Evolutionary conservation across 306 rosid genomes (phyloP).

Genomic region (Canavalia ensiformis): DNA sequence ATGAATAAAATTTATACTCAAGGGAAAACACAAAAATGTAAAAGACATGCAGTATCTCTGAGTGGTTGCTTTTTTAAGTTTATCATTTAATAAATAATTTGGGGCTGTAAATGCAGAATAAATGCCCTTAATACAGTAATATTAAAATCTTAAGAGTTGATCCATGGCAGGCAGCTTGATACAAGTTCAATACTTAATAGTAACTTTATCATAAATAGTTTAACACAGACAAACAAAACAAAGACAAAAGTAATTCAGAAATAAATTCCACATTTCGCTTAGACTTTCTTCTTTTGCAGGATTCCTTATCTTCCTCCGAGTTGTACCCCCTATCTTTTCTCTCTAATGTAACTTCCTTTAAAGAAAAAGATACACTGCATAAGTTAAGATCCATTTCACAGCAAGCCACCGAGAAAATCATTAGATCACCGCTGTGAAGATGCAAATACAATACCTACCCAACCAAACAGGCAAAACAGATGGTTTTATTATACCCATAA

Average conservation of each 20-base stretch:
- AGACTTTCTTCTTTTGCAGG: background rate
- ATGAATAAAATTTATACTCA: background rate
- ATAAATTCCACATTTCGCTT: background rate
- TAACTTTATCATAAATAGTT: background rate
- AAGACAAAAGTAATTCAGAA: background rate
- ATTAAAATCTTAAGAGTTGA: slow-evolving; percentile 15
- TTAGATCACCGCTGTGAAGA: background rate
- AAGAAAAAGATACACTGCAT: background rate
- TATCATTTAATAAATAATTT: slow-evolving; percentile 2
- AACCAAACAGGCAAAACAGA: background rate
- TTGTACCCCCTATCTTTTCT: background rate
- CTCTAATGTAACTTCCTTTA: background rate
- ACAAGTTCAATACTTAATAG: slow-evolving; percentile 5
- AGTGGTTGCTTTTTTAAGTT: slow-evolving; percentile 3
- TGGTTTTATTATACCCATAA: background rate
- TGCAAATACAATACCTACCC: background rate
- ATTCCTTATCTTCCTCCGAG: slow-evolving; percentile 2
- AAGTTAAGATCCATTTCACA: background rate
- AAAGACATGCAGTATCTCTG: background rate
- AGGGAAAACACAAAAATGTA: background rate
- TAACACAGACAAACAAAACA: background rate
- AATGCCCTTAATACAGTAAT: background rate
- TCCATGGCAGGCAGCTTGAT: slow-evolving; percentile 7
- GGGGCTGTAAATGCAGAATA: slow-evolving; percentile 26
- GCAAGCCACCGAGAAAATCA: slow-evolving; percentile 20